Percentiles rank a stretch among this genome's conserved stretches.
Conservation (phyloP, 495 filamentous ascomycete species). For the Aspergillus indologenus region DNA sequence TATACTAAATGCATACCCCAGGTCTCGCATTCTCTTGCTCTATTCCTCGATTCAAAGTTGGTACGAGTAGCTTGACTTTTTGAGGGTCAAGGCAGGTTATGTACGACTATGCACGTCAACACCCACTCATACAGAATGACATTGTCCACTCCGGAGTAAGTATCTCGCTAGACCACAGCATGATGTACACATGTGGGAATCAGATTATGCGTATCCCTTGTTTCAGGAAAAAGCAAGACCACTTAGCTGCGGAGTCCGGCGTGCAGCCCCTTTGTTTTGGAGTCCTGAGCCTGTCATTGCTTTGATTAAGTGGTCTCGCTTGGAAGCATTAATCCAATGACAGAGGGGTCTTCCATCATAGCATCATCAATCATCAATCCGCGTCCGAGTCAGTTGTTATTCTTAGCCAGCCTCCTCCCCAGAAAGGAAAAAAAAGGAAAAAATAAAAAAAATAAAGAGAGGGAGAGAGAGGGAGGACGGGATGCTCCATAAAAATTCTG, state of each 20-base stretch:
- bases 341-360: background rate
- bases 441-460: too few species aligned
- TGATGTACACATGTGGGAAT: background rate
- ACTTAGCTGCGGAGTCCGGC: background rate
- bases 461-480: too few species aligned
- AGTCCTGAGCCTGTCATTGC: background rate
- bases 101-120: background rate
- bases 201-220: background rate
- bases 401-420: too few species aligned
- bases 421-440: too few species aligned
- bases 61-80: too few species aligned
- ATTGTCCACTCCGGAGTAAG: background rate
- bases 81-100: background rate
- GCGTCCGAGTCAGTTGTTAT: background rate
- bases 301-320: background rate
- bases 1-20: background rate
- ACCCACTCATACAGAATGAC: background rate
- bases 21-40: too few species aligned
- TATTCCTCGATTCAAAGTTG: too few species aligned
- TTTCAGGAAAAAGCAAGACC: conserved; percentile 3
- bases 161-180: background rate
- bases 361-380: background rate
- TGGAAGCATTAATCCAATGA: background rate
- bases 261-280: conserved; percentile 3
- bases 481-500: too few species aligned